Conservation (phyloP, 257 asterid species). For the Fraxinus cuspidata region DNA sequence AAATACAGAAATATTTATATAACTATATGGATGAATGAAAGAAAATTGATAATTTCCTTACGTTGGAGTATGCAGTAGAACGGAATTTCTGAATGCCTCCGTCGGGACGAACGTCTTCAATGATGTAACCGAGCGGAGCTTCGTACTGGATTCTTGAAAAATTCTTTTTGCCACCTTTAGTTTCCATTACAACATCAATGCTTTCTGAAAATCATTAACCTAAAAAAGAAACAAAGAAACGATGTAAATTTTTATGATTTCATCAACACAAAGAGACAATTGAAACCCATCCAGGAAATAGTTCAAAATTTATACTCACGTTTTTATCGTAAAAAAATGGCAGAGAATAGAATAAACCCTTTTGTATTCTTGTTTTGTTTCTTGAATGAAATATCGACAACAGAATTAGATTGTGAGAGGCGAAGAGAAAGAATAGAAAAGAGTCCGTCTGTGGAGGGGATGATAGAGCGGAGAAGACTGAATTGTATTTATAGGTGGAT, state of each 20-base stretch:
- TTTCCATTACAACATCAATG: constrained; percentile 37
- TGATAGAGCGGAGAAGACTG: not conserved
- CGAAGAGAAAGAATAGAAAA: not conserved
- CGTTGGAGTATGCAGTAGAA: constrained; percentile 55
- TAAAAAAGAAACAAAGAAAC: no score
- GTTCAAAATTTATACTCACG: not conserved
- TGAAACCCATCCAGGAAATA: not conserved
- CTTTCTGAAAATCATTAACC: constrained; percentile 11
- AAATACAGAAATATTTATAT: not conserved
- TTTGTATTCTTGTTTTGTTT: not conserved
- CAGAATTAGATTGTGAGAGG: not conserved
- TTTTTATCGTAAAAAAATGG: not conserved
- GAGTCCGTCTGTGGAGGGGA: not conserved
- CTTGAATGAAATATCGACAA: not conserved
- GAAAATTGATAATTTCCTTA: not conserved
- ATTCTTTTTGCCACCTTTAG: constrained; percentile 35
- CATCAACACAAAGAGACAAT: not conserved
- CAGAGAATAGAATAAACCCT: not conserved
- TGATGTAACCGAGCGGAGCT: constrained; percentile 45
- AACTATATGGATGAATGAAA: not conserved
- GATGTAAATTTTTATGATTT: not conserved
- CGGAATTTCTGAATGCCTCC: constrained; percentile 52
- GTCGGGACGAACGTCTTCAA: constrained; percentile 60
- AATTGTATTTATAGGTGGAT: not conserved
- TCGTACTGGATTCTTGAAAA: constrained; percentile 37